Evolutionary conservation across 768 basidiomycete genomes (phyloP).

Genomic region (Serendipita sp.): DNA sequence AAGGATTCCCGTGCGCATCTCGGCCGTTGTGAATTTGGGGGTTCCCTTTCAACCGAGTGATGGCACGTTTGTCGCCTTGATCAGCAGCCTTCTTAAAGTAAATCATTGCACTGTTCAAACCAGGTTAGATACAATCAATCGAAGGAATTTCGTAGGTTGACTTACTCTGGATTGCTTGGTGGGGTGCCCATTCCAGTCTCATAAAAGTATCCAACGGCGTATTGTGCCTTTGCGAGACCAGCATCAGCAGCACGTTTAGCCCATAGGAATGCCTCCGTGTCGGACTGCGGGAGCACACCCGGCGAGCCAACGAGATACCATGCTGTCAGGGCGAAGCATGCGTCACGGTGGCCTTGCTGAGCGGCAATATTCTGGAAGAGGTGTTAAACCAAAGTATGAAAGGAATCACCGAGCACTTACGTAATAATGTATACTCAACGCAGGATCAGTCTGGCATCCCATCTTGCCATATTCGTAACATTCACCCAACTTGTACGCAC

Average conservation of each 20-base stretch:
- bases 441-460: conserved; percentile 94
- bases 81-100: conserved; percentile 89
- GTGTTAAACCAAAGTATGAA: conserved; percentile 6
- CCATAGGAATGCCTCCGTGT: conserved; percentile 97
- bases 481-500: conserved; percentile 88
- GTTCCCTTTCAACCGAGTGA: conserved; percentile 49
- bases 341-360: conserved; percentile 90
- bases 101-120: conserved; percentile 35
- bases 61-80: conserved; percentile 83
- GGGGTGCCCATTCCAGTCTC: conserved; percentile 84
- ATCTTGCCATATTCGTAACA: conserved; percentile 99
- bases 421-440: conserved; percentile 96
- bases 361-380: conserved; percentile 77
- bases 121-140: background rate
- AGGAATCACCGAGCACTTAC: conserved; percentile 33
- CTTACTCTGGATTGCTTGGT: conserved; percentile 49
- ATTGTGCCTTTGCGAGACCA: conserved; percentile 89
- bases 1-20: conserved; percentile 41
- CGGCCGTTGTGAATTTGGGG: conserved; percentile 34
- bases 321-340: conserved; percentile 93
- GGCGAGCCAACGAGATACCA: conserved; percentile 99
- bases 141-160: conserved; percentile 13
- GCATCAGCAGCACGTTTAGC: conserved; percentile 87
- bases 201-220: conserved; percentile 92
- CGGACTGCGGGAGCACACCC: conserved; percentile 92